Base-by-base conservation (phyloP, 2,329 filamentous ascomycete species). In the Monilinia polystroma region DNA sequence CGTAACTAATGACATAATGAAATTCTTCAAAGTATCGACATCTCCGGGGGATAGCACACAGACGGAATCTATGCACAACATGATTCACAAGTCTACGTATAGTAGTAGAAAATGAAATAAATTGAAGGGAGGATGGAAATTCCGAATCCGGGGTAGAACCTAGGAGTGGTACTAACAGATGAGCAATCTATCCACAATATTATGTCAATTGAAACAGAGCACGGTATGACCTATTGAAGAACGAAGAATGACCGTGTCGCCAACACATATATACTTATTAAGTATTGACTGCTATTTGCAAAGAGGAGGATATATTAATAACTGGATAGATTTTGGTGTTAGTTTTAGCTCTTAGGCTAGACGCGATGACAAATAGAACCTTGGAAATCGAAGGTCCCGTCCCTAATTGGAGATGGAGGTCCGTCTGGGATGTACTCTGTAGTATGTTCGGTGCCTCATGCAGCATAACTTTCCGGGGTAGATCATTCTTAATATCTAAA, bases 301-400 rank as follows among this genome's bases (percentile, higher is more conserved):
- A 6, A 35, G 20, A 35, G 53, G 26, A 23, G 43, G 38, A 8
- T 56, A 26, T 56, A n/a, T 35, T 43, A n/a, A 12, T 56, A 7
- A n/a, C 47, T 58, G 35, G 20, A 26, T 58, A 10, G 32, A 26
- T 35, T 35, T 35, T 35, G 32, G 32, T 35, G 32, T 35, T 35
- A 35, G 32, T 35, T 35, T 35, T 35, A 35, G 32, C 32, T 35
- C 32, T 35, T 35, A 35, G 32, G 7, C 32, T 35, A 26, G 63
- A 58, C 29, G 43, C 63, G 29, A 64, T 64, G 63, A 64, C 63
- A 64, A 52, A 64, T 64, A 64, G 29, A 23, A 23, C 23, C 23
- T 23, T 23, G 23, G 23, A 64, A 64, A 55, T 41, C 7, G 18
- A 26, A 20, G 26, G 23, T 20, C 35, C 5, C 47, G 32, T 35